Base-by-base conservation (phyloP, 2,329 filamentous ascomycete genomes). In the Elsinoe perseae region DNA sequence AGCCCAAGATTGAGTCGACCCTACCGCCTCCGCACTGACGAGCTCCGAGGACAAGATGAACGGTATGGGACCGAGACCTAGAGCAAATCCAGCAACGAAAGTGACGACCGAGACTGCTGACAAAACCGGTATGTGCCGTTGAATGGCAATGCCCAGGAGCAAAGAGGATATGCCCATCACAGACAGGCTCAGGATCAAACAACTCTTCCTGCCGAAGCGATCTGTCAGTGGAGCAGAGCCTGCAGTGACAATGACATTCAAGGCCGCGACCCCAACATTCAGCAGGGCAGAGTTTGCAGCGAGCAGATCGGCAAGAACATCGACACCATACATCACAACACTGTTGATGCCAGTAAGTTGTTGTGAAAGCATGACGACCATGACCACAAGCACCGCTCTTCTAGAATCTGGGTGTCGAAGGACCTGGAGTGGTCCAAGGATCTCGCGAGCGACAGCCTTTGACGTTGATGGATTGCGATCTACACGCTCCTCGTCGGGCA, bases 241-340 rank as follows among this genome's bases (percentile, higher is more conserved):
- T 16, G 88, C 75, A 0, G 93, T 97, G 52, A 88, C 88, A 64
- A 89, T 65, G 32, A 98, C 82, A 71, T 97, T 97, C 67, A 95
- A 81, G 10, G 83, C 79, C 0, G 90, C 95, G 58, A 97, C 90
- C 56, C 87, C 73, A 59, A 97, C 92, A 56, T 92, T 95, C 54
- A 98, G 79, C 1, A 95, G 74, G 0, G 86, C 86, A 0, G 91
- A 92, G 60, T 84, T 89, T 46, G 89, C 82, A 2, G 89, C 86
- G 0, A 98, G 80, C 1, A 97, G 80, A 60, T 84, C 83, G 28
- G 86, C 83, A 12, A 98, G 80, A 1, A 98, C 82, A 0, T 88
- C 90, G 4, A 97, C 93, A 1, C 91, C 95, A 72, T 98, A 98
- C 91, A 98, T 96, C 72, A 97, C 87, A 66, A 97, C 92, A 58